Evolutionary conservation across 768 basidiomycete species (phyloP).

Genomic region (Suillus occidentalis): DNA sequence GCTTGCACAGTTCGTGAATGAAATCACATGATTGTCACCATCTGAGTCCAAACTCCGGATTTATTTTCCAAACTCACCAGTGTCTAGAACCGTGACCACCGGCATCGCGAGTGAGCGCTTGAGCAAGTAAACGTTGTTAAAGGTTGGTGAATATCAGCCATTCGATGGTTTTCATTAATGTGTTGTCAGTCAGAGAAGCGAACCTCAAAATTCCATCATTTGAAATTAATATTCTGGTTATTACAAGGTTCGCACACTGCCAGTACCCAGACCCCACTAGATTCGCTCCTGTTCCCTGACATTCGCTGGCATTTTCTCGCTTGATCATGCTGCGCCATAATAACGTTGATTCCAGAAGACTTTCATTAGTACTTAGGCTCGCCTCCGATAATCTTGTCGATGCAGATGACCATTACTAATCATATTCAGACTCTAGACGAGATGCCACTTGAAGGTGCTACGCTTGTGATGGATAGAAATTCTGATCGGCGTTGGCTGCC

Average conservation of each 20-base stretch:
- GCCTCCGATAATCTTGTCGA: not conserved
- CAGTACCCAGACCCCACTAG: not conserved
- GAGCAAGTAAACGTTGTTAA: not conserved
- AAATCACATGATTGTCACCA: slow-evolving; percentile 2
- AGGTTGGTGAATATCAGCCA: not conserved
- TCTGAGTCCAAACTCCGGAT: not conserved
- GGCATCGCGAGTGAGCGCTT: not conserved
- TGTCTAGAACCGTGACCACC: not conserved
- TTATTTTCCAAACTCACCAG: not conserved
- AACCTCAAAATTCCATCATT: not conserved
- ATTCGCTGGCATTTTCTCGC: not conserved
- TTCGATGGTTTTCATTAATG: not conserved
- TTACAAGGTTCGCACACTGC: not conserved
- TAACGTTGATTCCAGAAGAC: not conserved
- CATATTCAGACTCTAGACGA: not conserved
- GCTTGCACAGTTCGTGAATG: not conserved
- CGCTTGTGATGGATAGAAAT: not conserved
- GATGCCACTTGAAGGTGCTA: not conserved
- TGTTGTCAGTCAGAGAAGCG: not conserved
- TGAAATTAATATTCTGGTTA: not conserved
- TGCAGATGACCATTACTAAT: not conserved
- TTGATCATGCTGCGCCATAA: not conserved
- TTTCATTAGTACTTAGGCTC: not conserved
- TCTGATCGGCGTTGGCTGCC: not conserved
- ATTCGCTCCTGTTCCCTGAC: not conserved